Percentiles rank a stretch among this genome's conserved stretches.
These are phyloP conservation scores for Acanthamoeba quina DNA, from an alignment of 208 protist species.

Conservation along the genomic window DNA sequence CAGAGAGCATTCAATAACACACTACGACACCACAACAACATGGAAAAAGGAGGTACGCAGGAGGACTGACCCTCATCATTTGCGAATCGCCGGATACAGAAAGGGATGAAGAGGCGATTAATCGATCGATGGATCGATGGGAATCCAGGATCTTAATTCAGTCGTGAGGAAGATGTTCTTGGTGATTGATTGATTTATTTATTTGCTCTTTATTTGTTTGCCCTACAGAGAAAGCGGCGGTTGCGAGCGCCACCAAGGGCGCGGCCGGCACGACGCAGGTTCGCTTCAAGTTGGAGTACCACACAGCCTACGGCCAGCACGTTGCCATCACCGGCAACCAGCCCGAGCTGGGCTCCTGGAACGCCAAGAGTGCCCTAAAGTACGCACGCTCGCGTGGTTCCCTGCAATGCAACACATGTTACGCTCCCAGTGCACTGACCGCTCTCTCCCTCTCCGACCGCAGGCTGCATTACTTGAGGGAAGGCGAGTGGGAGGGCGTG, in stretches of 20 bases:
- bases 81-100: too few species aligned
- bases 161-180: neutral
- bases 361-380: neutral
- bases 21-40: neutral
- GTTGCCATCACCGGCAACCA: slow-evolving; percentile 53
- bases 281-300: slow-evolving; percentile 43
- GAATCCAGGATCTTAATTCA: too few species aligned
- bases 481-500: slow-evolving; percentile 40
- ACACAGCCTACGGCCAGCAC: slow-evolving; percentile 17
- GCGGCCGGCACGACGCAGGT: slow-evolving; percentile 24
- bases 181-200: neutral
- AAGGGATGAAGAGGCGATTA: too few species aligned
- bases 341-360: slow-evolving; percentile 37
- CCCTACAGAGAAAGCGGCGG: neutral
- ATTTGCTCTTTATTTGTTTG: too few species aligned
- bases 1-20: neutral
- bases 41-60: neutral
- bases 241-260: neutral
- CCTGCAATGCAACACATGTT: neutral
- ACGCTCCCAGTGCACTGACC: neutral
- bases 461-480: slow-evolving; percentile 37
- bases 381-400: neutral
- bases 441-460: neutral
- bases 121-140: too few species aligned
- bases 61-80: neutral